A percentile compares a stretch with the other conserved stretches of the same genome.
Evolutionary conservation across 306 rosid species (phyloP).

Genomic region (Arachis hypogaea): DNA sequence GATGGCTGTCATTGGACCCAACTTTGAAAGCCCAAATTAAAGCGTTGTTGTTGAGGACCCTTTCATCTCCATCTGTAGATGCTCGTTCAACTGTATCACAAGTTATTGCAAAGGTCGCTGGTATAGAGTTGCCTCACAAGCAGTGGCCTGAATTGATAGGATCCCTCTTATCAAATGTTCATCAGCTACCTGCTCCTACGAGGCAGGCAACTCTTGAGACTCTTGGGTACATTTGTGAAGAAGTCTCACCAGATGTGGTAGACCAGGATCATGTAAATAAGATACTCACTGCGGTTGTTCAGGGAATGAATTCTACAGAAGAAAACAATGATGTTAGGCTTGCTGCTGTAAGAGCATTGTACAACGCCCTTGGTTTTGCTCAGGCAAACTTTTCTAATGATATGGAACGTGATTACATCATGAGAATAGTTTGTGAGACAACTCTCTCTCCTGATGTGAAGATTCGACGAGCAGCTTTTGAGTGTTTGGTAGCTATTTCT

Average conservation of each 20-base stretch:
- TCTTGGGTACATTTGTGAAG: constrained; percentile 94
- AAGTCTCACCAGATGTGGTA: constrained; percentile 75
- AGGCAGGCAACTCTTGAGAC: constrained; percentile 93
- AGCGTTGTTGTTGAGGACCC: constrained; percentile 72
- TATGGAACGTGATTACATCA: constrained; percentile 84
- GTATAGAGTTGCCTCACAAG: constrained; percentile 87
- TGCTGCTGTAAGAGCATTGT: constrained; percentile 71
- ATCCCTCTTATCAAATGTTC: constrained; percentile 68
- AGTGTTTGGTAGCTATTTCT: constrained; percentile 90
- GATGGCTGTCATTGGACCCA: constrained; percentile 80
- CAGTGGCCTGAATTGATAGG: constrained; percentile 93
- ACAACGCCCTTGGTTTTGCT: constrained; percentile 90
- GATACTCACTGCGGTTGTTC: constrained; percentile 87
- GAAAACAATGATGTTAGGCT: constrained; percentile 75
- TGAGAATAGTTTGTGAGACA: constrained; percentile 94
- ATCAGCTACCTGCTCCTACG: constrained; percentile 75
- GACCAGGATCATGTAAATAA: constrained; percentile 82
- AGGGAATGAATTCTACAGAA: constrained; percentile 82
- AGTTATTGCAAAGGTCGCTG: constrained; percentile 91
- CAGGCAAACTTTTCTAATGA: constrained; percentile 92
- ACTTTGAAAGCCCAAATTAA: constrained; percentile 72
- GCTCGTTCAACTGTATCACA: constrained; percentile 93
- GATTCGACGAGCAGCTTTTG: constrained; percentile 84
- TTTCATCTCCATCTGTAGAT: constrained; percentile 67
- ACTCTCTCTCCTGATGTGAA: constrained; percentile 76